Percentiles rank a stretch among this genome's conserved stretches.
These are phyloP conservation scores for Zhuliangozyma blackwelliae DNA, from an alignment of 1,139 yeast species.

Conservation along the genomic window DNA sequence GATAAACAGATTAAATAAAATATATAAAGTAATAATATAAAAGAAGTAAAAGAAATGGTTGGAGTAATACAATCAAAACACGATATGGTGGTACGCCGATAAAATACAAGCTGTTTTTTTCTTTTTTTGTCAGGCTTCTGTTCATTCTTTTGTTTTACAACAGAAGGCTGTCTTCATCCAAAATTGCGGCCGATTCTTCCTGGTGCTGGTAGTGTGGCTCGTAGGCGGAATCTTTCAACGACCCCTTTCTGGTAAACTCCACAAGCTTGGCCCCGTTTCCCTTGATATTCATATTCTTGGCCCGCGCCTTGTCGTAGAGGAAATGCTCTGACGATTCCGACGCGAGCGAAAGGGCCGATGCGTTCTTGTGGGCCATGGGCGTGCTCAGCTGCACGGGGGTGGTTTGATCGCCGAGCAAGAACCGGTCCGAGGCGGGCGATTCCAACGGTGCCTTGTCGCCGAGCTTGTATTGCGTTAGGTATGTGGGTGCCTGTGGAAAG, in stretches of 20 bases:
- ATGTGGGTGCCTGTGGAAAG: constrained; percentile 2
- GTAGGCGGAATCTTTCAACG: constrained; percentile 39
- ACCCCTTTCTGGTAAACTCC: constrained; percentile 48
- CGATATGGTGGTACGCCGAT: not conserved
- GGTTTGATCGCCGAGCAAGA: constrained; percentile 7
- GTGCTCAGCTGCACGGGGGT: constrained; percentile 8
- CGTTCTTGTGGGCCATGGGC: constrained; percentile 12
- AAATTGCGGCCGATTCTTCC: constrained; percentile 37
- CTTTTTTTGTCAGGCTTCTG: no score
- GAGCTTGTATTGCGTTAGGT: constrained; percentile 24
- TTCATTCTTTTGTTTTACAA: not conserved
- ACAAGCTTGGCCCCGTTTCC: constrained; percentile 43
- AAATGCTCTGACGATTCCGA: constrained; percentile 11
- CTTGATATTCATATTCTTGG: constrained; percentile 11
- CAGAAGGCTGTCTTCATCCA: constrained; percentile 15
- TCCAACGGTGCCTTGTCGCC: constrained; percentile 16
- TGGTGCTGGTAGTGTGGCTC: constrained; percentile 23
- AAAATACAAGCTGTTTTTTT: no score
- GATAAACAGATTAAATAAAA: constrained; percentile 2
- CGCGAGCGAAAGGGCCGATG: constrained; percentile 17
- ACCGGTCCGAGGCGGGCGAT: constrained; percentile 15
- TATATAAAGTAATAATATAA: not conserved
- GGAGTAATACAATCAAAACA: not conserved
- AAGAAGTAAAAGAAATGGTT: not conserved
- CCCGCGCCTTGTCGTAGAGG: constrained; percentile 8